Conservation (phyloP, 495 filamentous ascomycete species). For the Ramalina peruviana region DNA sequence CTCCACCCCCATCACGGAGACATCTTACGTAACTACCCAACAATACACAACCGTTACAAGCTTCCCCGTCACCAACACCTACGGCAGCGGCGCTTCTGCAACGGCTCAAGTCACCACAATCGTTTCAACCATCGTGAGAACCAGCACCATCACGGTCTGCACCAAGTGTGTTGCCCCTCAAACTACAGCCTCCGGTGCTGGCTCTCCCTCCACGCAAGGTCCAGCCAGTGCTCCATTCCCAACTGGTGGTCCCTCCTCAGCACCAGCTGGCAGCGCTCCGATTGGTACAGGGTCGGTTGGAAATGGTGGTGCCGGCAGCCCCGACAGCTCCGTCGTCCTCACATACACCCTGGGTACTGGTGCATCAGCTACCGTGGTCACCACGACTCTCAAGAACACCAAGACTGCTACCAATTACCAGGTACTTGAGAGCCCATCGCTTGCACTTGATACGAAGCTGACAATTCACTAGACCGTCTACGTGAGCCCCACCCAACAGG, state of each 20-base stretch:
- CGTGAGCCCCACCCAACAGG: constrained; percentile 8
- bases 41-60: constrained; percentile 12
- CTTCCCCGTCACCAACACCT: constrained; percentile 12
- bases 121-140: constrained; percentile 6
- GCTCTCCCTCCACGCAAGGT: constrained; percentile 1
- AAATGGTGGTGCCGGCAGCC: constrained; percentile 4
- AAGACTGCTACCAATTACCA: constrained; percentile 19
- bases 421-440: not conserved
- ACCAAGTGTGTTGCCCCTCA: constrained; percentile 12
- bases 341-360: constrained; percentile 47
- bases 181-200: not conserved
- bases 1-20: not conserved
- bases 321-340: constrained; percentile 27
- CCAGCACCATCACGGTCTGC: constrained; percentile 11
- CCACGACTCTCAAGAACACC: constrained; percentile 42
- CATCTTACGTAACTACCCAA: constrained; percentile 2
- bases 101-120: constrained; percentile 4
- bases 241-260: not conserved
- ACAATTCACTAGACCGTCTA: constrained; percentile 9
- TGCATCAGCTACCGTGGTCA: constrained; percentile 38
- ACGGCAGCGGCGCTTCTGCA: constrained; percentile 5
- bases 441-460: not conserved
- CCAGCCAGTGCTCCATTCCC: constrained; percentile 3
- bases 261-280: not conserved
- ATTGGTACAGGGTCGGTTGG: not conserved